A percentile compares a stretch with the other conserved stretches of the same genome.
Evolutionary conservation across 2,329 filamentous ascomycete species (phyloP).

Genomic region (Ceratocystis variospora): DNA sequence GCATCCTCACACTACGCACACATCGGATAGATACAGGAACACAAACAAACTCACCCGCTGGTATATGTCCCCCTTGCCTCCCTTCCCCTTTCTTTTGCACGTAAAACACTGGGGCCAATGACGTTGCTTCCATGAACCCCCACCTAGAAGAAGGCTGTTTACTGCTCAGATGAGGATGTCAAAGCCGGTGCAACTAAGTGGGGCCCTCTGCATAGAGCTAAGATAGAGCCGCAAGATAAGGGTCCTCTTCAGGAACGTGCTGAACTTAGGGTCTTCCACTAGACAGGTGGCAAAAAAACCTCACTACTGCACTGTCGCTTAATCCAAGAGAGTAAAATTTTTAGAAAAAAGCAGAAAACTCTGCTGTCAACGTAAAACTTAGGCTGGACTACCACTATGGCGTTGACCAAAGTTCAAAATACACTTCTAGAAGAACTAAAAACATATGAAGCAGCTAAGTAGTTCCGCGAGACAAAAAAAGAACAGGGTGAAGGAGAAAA

Average conservation of each 20-base stretch:
- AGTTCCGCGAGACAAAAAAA: background rate
- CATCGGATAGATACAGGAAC: too few species aligned
- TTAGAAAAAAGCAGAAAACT: background rate
- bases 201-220: conserved; percentile 5
- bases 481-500: background rate
- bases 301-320: background rate
- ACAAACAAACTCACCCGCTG: background rate
- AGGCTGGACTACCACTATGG: background rate
- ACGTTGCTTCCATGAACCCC: conserved; percentile 6
- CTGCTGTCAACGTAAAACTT: background rate
- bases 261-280: conserved; percentile 1
- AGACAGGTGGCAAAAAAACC: background rate
- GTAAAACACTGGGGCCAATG: conserved; percentile 11
- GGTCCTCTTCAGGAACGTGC: conserved; percentile 1
- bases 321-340: background rate
- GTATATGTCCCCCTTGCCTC: background rate
- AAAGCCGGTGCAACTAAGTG: conserved; percentile 14
- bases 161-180: conserved; percentile 17
- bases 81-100: background rate
- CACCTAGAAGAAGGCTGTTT: background rate
- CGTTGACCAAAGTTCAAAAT: background rate
- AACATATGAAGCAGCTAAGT: background rate
- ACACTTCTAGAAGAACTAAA: background rate
- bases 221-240: conserved; percentile 6
- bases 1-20: too few species aligned